Evolutionary conservation across 169 alveolate genomes (phyloP).

Genomic region (Cryptosporidium sp.): DNA sequence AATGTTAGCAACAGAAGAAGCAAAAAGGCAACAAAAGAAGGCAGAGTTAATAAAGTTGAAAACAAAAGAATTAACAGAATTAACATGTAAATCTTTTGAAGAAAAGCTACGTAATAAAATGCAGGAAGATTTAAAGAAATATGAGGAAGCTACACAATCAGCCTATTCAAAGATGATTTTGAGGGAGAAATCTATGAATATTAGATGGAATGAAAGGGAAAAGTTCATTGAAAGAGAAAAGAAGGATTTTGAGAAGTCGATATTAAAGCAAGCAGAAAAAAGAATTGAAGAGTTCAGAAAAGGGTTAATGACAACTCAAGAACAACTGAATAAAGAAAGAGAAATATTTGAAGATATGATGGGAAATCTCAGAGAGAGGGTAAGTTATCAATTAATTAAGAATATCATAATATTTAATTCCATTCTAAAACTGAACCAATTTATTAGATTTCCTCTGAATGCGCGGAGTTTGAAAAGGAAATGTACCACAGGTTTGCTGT

Average conservation of each 20-base stretch:
- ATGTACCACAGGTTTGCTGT: slow-evolving; percentile 71
- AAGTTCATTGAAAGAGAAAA: slow-evolving; percentile 58
- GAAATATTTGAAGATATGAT: slow-evolving; percentile 69
- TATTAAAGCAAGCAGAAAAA: slow-evolving; percentile 68
- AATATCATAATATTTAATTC: not conserved
- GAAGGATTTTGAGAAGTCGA: slow-evolving; percentile 50
- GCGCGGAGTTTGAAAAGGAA: slow-evolving; percentile 60
- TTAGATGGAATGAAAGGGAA: slow-evolving; percentile 67
- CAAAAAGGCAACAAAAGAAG: slow-evolving; percentile 59
- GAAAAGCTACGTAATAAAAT: slow-evolving; percentile 34
- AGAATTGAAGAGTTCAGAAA: slow-evolving; percentile 70
- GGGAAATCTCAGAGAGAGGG: slow-evolving; percentile 49
- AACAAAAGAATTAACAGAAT: slow-evolving; percentile 62
- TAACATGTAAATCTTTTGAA: slow-evolving; percentile 64
- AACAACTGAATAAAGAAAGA: slow-evolving; percentile 56
- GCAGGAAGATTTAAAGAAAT: slow-evolving; percentile 54
- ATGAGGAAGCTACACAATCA: slow-evolving; percentile 66
- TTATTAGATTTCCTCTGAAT: slow-evolving; percentile 52
- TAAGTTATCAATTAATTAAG: slow-evolving; percentile 12
- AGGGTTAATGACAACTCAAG: slow-evolving; percentile 60
- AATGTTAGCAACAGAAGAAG: slow-evolving; percentile 64
- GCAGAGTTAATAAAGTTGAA: slow-evolving; percentile 55
- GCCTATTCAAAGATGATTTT: slow-evolving; percentile 28
- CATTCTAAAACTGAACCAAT: not conserved
- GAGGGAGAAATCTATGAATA: slow-evolving; percentile 41